These are phyloP conservation scores for Paxillus ammoniavirescens DNA, from an alignment of 768 basidiomycete genomes.

Conservation along the genomic window DNA sequence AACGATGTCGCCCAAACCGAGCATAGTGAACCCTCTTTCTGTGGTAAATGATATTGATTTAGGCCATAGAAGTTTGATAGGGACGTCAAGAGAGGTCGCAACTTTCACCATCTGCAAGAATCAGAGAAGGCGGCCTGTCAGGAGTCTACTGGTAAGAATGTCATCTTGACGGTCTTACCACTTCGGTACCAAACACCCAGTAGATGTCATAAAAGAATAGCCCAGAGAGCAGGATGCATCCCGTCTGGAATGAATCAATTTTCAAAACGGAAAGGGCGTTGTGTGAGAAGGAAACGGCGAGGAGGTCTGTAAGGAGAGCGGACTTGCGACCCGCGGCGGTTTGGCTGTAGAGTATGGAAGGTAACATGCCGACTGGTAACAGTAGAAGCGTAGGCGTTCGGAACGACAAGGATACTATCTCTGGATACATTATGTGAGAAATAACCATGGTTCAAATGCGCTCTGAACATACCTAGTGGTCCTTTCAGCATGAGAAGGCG, in stretches of 20 bases:
- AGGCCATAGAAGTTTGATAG: constrained; percentile 91
- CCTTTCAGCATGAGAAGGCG: constrained; percentile 47
- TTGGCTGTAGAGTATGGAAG: constrained; percentile 64
- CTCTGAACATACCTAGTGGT: constrained; percentile 38
- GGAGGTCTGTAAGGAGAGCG: constrained; percentile 72
- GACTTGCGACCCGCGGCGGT: constrained; percentile 48
- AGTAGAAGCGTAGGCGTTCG: constrained; percentile 58
- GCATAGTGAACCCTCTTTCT: constrained; percentile 74
- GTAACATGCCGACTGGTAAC: constrained; percentile 57
- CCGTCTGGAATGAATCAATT: constrained; percentile 89
- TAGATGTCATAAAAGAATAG: constrained; percentile 93
- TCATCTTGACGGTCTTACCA: constrained; percentile 49
- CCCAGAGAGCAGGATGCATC: constrained; percentile 75
- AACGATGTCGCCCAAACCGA: constrained; percentile 89
- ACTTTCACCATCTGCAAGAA: constrained; percentile 82
- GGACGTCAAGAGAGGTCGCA: constrained; percentile 84
- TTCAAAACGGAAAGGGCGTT: constrained; percentile 77
- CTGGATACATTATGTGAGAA: constrained; percentile 24
- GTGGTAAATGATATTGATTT: constrained; percentile 55
- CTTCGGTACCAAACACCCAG: constrained; percentile 90
- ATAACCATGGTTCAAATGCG: not conserved
- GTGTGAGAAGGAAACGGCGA: constrained; percentile 76
- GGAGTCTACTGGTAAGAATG: not conserved
- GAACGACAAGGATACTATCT: constrained; percentile 41
- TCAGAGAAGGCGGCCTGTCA: constrained; percentile 3